Base-by-base conservation (phyloP, 2,329 filamentous ascomycete genomes). In the Dryadomyces quercus-mongolicae region DNA sequence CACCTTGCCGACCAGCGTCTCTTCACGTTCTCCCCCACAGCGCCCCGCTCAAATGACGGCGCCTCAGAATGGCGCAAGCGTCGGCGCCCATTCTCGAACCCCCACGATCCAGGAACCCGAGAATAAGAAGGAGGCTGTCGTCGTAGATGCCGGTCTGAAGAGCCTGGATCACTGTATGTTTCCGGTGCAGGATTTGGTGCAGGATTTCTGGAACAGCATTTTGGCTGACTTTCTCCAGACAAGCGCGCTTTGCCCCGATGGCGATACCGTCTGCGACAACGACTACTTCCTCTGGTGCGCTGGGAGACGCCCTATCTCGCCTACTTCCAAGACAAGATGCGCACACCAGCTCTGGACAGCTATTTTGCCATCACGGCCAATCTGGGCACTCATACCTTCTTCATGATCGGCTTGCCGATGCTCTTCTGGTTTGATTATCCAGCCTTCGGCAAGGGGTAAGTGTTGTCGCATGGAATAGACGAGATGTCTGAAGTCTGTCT, bases 361-460 rank as follows among this genome's bases (percentile, higher is more conserved):
- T 98, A 96, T 74, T 98, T 98, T 70, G 92, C 93, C 51, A 88
- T 94, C 60, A 95, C 91, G 0, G 93, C 93, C 59, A 98, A 97
- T 68, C 80, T 97, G 54, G 89, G 93, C 60, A 98, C 93, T 0
- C 93, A 98, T 70, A 98, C 93, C 0, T 97, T 96, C 74, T 98
- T 96, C 75, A 97, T 97, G 91, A 79, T 95, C 61, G 86, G 89
- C 56, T 73, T 98, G 64, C 93, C 93, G 6, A 88, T 97, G 60
- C 79, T 95, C 62, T 97, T 97, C 73, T 98, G 93, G 93, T 95
- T 89, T 64, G 92, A 92, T 53, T 87, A 91, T 70, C 84, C 86
- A 46, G 83, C 79, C 59, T 80, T 95, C 60, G 93, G 89, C 54
- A 86, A 93, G 73, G 91, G 85, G 88, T 94, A 82, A 62, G 84